Base-by-base conservation (phyloP, 139 green algal species). In the Chlorella sorokiniana region DNA sequence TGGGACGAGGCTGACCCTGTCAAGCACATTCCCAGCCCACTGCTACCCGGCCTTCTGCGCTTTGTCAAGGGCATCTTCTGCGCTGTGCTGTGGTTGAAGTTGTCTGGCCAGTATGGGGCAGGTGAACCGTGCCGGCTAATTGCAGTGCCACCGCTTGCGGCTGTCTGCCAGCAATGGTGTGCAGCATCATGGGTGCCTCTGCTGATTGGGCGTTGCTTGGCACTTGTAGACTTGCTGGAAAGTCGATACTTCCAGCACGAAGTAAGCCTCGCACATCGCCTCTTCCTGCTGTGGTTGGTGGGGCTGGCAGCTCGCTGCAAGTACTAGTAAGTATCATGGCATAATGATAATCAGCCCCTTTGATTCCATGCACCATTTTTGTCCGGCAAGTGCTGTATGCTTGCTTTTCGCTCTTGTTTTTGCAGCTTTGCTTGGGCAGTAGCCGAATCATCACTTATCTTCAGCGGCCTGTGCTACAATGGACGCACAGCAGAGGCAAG, bases 391-490 rank as follows among this genome's bases (percentile, higher is more conserved):
- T n/a, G n/a, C n/a, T n/a, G 69, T 83, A 68, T 48, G 38, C 72
- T 59, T 56, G 16, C 70, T n/a, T 10, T 22, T 29, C 35, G 35
- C 25, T 35, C 16, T 20, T 20, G 8, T 23, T 20, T 4, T 35
- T 51, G 54, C 74, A 74, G 75, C 73, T 81, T 84, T 72, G 83
- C 76, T 1, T 89, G 85, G 86, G 54, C 69, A 9, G 75, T 96
- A 2, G 87, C 88, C 3, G 90, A 96, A 79, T 78, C 87, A 1
- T 74, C 51, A n/a, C 86, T 95, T 23, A 91, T 92, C 18, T 86
- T 96, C 10, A 87, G 86, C 1, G 94, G 94, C 41, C 84, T 96
- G 31, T 91, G 93, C 81, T 97, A 92, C 81, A 85, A 90, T 16
- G 83, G 88, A n/a, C 69, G 48, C 33, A 69, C 63, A 42, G 81